phyloP scores from a whole-genome alignment of 169 alveolate species.

The Babesia bigemina region DNA sequence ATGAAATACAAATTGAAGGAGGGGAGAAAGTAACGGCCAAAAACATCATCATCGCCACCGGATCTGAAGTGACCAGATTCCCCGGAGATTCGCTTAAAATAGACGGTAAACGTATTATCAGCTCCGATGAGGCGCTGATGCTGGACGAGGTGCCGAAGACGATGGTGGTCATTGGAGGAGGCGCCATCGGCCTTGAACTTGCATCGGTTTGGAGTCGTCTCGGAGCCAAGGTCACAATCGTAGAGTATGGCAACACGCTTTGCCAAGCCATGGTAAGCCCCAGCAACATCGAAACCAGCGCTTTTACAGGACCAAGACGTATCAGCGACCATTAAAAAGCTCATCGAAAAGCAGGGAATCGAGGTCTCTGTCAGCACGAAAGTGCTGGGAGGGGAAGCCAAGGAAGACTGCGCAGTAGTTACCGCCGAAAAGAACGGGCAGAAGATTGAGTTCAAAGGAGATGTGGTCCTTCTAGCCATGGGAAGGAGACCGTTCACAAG shows the following conservation, averaged over 20 bases:
- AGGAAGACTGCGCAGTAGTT: slow-evolving; percentile 56
- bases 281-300: slow-evolving; percentile 4
- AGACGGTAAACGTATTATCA: slow-evolving; percentile 58
- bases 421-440: slow-evolving; percentile 54
- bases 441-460: slow-evolving; percentile 72
- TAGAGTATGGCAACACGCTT: slow-evolving; percentile 74
- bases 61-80: slow-evolving; percentile 73
- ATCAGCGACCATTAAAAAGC: slow-evolving; percentile 66
- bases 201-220: slow-evolving; percentile 93
- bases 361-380: slow-evolving; percentile 75
- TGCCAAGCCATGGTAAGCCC: slow-evolving; percentile 71
- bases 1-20: slow-evolving; percentile 39
- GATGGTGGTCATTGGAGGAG: slow-evolving; percentile 96
- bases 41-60: slow-evolving; percentile 92
- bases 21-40: slow-evolving; percentile 79
- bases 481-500: slow-evolving; percentile 95
- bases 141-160: slow-evolving; percentile 86
- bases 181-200: slow-evolving; percentile 97
- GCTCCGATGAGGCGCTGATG: slow-evolving; percentile 74
- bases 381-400: slow-evolving; percentile 83
- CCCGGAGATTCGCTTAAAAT: slow-evolving; percentile 56
- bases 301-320: slow-evolving; percentile 67
- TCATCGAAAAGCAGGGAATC: slow-evolving; percentile 84
- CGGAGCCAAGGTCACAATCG: slow-evolving; percentile 85
- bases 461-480: slow-evolving; percentile 92